Percentiles rank a stretch among this genome's conserved stretches.
These are phyloP conservation scores for Peronospora farinosa DNA, from an alignment of 352 stramenopile genomes.

Conservation along the genomic window DNA sequence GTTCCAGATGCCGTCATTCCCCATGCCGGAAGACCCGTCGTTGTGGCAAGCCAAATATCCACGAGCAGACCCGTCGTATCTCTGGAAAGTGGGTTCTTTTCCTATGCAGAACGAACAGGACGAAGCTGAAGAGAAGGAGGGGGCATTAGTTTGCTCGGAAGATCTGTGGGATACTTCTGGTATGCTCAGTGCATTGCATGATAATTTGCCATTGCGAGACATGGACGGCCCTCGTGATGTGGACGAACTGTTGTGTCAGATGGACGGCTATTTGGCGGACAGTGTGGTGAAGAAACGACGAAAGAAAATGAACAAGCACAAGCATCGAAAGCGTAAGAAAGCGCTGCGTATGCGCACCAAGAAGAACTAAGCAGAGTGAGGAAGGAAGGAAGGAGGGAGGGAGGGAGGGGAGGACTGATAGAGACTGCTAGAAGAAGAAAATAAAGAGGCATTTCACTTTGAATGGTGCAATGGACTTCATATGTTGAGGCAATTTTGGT, in stretches of 20 bases:
- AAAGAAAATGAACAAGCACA: conserved; percentile 93
- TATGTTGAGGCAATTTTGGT: too few species aligned
- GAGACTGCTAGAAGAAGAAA: conserved; percentile 8
- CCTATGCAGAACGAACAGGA: conserved; percentile 34
- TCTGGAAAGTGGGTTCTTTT: conserved; percentile 79
- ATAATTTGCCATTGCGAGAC: conserved; percentile 55
- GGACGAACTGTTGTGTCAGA: conserved; percentile 54
- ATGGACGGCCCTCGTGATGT: conserved; percentile 26
- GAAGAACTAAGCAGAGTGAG: conserved; percentile 60
- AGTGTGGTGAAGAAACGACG: conserved; percentile 86
- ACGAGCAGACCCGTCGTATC: conserved; percentile 47
- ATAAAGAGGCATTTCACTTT: conserved; percentile 16
- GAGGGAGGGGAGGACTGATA: too few species aligned
- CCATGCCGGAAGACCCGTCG: conserved; percentile 47
- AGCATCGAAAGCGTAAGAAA: conserved; percentile 88
- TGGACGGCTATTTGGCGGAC: conserved; percentile 76
- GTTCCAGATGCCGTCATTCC: conserved; percentile 65
- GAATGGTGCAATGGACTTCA: background rate
- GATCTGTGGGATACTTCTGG: conserved; percentile 74
- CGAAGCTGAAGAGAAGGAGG: conserved; percentile 19
- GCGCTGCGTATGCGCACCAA: conserved; percentile 83
- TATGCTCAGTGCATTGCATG: conserved; percentile 70
- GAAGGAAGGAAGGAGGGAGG: background rate
- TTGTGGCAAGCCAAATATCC: conserved; percentile 58
- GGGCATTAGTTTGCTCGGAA: conserved; percentile 35